Conservation (phyloP, 106 monocot species). For the Dioscorea dumetorum region DNA sequence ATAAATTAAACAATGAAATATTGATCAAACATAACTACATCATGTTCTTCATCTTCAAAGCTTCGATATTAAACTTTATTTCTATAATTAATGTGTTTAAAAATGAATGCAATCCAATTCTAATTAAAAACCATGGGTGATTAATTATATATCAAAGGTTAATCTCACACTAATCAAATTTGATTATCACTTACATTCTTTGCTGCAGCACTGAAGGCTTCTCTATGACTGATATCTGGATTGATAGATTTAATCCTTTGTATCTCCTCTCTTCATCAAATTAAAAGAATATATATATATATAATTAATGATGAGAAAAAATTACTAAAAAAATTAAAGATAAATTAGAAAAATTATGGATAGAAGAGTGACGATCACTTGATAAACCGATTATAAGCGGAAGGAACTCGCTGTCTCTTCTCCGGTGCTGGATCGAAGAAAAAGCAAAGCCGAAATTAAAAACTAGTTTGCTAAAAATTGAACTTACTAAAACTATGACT, state of each 20-base stretch:
- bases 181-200: constrained; percentile 58
- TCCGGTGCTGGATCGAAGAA: constrained; percentile 42
- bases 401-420: constrained; percentile 85
- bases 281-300: neutral
- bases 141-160: neutral
- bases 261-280: constrained; percentile 66
- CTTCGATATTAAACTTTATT: neutral
- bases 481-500: neutral
- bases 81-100: neutral
- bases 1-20: neutral
- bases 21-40: neutral
- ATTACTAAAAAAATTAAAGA: neutral
- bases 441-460: neutral
- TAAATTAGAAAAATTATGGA: too few species aligned
- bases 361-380: constrained; percentile 37
- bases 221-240: constrained; percentile 89
- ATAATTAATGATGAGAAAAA: constrained; percentile 5
- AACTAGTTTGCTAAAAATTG: neutral
- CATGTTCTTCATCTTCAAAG: neutral
- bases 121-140: neutral
- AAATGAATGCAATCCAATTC: neutral
- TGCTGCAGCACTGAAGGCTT: constrained; percentile 93
- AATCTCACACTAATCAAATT: neutral
- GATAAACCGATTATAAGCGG: constrained; percentile 91
- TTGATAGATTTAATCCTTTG: constrained; percentile 88